Percentiles rank a stretch among this genome's conserved stretches.
Conservation (phyloP, 805 yeast species). For the Scheffersomyces coipomensis region DNA sequence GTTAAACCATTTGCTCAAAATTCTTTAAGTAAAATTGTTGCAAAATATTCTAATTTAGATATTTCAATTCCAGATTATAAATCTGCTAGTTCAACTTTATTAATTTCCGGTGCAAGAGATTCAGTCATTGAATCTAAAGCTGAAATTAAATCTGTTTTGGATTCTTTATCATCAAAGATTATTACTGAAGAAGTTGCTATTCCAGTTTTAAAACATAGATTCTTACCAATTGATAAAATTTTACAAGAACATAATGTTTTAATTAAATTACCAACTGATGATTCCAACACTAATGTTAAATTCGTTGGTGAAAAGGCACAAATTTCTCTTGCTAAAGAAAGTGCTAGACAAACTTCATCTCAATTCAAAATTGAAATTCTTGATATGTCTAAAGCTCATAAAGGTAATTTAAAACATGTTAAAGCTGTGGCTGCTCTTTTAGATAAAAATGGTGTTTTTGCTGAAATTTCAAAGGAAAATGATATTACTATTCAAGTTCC, state of each 20-base stretch:
- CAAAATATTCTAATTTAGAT: constrained; percentile 24
- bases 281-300: constrained; percentile 49
- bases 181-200: constrained; percentile 57
- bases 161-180: constrained; percentile 43
- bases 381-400: constrained; percentile 88
- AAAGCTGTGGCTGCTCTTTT: constrained; percentile 70
- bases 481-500: constrained; percentile 42
- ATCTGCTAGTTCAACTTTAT: constrained; percentile 38
- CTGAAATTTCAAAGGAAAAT: constrained; percentile 34
- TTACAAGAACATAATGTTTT: constrained; percentile 55
- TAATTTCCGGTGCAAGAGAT: constrained; percentile 71
- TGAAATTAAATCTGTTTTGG: constrained; percentile 45
- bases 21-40: constrained; percentile 25
- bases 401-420: constrained; percentile 76
- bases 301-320: constrained; percentile 61
- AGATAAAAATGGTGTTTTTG: constrained; percentile 47
- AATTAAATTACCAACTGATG: constrained; percentile 51
- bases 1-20: constrained; percentile 45
- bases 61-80: constrained; percentile 35
- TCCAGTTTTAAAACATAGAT: constrained; percentile 68
- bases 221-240: constrained; percentile 56
- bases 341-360: constrained; percentile 60
- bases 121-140: constrained; percentile 55
- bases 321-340: constrained; percentile 59
- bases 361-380: constrained; percentile 62